phyloP scores from a whole-genome alignment of 257 asterid species.

The Solanum piurae region DNA sequence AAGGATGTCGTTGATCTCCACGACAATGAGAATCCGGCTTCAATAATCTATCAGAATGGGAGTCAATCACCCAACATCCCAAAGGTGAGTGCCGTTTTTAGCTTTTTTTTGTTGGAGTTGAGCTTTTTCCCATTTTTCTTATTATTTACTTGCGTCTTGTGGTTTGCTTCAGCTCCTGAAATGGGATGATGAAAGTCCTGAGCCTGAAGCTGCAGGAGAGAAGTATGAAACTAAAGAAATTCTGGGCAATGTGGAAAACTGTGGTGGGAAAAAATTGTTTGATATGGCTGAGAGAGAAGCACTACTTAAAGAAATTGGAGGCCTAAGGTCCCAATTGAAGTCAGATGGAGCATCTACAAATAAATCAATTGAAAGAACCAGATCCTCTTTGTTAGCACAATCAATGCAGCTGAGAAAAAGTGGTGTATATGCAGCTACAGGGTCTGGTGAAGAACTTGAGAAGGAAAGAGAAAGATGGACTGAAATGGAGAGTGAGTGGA shows the following conservation, averaged over 20 bases:
- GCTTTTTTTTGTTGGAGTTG: background rate
- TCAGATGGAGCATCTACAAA: constrained; percentile 34
- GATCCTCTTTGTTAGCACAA: constrained; percentile 75
- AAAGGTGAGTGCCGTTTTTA: constrained; percentile 20
- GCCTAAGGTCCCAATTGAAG: constrained; percentile 45
- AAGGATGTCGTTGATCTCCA: background rate
- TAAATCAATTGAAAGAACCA: constrained; percentile 54
- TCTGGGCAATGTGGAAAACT: constrained; percentile 12
- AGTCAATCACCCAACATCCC: constrained; percentile 10
- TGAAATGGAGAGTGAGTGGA: constrained; percentile 99
- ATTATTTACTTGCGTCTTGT: background rate
- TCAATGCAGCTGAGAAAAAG: constrained; percentile 79
- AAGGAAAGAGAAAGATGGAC: constrained; percentile 79
- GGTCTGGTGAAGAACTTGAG: constrained; percentile 55
- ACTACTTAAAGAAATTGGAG: constrained; percentile 62
- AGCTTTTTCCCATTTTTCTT: background rate
- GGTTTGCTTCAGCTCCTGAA: constrained; percentile 43
- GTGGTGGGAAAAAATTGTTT: constrained; percentile 17
- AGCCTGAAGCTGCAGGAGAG: constrained; percentile 41
- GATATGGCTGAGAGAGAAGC: constrained; percentile 51
- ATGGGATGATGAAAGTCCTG: constrained; percentile 35
- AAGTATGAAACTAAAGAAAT: constrained; percentile 48
- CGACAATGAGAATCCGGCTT: constrained; percentile 23
- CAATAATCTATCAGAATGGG: constrained; percentile 28
- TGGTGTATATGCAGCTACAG: constrained; percentile 18